phyloP scores from a whole-genome alignment of 305 asterid species.

The Nicotiana rustica region DNA sequence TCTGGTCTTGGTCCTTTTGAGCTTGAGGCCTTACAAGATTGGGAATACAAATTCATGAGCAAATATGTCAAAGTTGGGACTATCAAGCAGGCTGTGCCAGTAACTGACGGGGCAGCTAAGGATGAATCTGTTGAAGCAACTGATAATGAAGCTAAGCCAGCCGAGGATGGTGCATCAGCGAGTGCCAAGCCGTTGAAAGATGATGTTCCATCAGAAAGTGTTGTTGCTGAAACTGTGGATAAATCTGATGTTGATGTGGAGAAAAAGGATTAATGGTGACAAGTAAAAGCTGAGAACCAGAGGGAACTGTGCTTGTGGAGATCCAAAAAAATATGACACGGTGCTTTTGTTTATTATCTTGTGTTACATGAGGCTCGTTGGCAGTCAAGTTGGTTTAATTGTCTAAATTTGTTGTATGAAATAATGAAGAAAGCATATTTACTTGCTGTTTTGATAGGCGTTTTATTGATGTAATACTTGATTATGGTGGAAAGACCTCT shows the following conservation, averaged over 20 bases:
- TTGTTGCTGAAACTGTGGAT: conserved; percentile 45
- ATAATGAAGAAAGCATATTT: conserved; percentile 5
- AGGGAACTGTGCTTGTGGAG: background rate
- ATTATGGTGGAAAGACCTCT: background rate
- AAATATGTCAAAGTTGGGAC: conserved; percentile 93
- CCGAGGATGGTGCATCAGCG: conserved; percentile 22
- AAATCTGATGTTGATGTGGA: conserved; percentile 46
- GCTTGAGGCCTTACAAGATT: conserved; percentile 87
- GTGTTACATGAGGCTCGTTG: background rate
- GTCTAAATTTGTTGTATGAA: conserved; percentile 9
- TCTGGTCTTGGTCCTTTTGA: conserved; percentile 83
- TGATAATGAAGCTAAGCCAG: conserved; percentile 40
- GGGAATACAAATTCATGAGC: conserved; percentile 98
- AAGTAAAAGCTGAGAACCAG: conserved; percentile 13
- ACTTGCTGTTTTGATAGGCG: background rate
- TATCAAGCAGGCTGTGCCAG: conserved; percentile 52
- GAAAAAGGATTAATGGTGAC: conserved; percentile 48
- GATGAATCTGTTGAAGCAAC: conserved; percentile 40
- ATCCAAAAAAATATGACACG: background rate
- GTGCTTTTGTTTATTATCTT: conserved; percentile 8
- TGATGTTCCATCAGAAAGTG: conserved; percentile 37
- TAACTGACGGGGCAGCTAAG: conserved; percentile 47
- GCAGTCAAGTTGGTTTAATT: conserved; percentile 10
- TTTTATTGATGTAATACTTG: conserved; percentile 12
- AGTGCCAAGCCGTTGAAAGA: conserved; percentile 16